Base-by-base conservation (phyloP, 2,329 filamentous ascomycete genomes). In the Helotiales sp. region DNA sequence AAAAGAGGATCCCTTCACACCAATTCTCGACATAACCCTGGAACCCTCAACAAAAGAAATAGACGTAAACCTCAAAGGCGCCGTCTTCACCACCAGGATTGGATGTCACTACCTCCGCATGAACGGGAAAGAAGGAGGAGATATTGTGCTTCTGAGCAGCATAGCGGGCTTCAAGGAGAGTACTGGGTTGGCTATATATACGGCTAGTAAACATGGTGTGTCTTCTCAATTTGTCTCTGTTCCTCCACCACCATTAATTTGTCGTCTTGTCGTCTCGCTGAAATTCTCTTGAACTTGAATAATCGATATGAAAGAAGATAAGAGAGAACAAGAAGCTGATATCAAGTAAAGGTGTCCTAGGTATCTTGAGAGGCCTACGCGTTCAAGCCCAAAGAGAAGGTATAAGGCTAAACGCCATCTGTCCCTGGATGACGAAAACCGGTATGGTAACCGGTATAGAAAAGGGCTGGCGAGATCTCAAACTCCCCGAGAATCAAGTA, bases 321-420 rank as follows among this genome's bases (percentile, higher is more conserved):
- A n/a, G n/a, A n/a, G n/a, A n/a, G n/a, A n/a, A n/a, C n/a, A n/a
- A n/a, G n/a, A n/a, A n/a, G n/a, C n/a, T n/a, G n/a, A n/a, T n/a
- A n/a, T n/a, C n/a, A n/a, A n/a, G n/a, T n/a, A n/a, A n/a, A n/a
- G n/a, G n/a, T n/a, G n/a, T 66, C 31, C 53, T 67, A 1, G 62
- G 63, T 15, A 53, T 64, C 8, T 59, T 57, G 55, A 59, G 62
- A 17, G 60, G 62, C 2, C 29, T 67, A 29, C 60, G 63, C 33
- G 29, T 55, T 5, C 10, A 31, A 31, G 57, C 52, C n/a, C 56
- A 47, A 1, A 22, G 58, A 17, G 60, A 62, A 25, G 58, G 62
- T 10, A 58, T 65, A 46, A 66, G 64, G 15, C 54, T 67, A 17
- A 68, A 68, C 51, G 57, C 55, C 12, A 53, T 67, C 33, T 65